Evolutionary conservation across 768 basidiomycete species (phyloP), one percentile per base, ranked within the genome.

Genomic region (Kwoniella newhampshirensis): DNA sequence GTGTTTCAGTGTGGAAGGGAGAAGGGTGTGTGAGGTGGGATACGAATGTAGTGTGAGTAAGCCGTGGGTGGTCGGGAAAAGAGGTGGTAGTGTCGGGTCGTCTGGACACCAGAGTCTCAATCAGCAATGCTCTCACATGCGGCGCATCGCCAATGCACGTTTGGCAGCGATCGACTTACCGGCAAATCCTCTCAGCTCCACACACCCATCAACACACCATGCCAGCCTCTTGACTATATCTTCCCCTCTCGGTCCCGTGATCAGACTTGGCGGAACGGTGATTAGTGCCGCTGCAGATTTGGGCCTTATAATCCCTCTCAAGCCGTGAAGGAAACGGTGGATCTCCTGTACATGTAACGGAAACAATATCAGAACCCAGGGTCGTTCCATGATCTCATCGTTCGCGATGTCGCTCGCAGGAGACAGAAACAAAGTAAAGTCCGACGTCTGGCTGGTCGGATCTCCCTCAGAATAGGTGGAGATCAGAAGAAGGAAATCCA

Each of bases 51-150:
- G 82, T 44, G 85, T 83, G 18, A 97, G 80, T 49, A 94, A 78
- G 11, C 96, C 96, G 74, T 94, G 88, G 70, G 92, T 86, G 9
- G 85, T 82, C 28, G 91, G 87, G 76, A 93, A 97, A 45, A 84
- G 78, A 1, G 81, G 77, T 7, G 83, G 78, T 21, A 96, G 80
- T 13, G 85, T 82, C n/a, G 90, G 88, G 68, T 94, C 84, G 25
- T 82, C 91, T 92, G 72, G 11, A 12, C 52, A 20, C 27, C 60
- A 43, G 3, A 55, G 32, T 18, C 17, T 13, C 2, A 28, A 42
- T 20, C 17, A 27, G 30, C 17, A 39, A 52, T 18, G 7, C 20
- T 17, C n/a, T 25, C 1, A 43, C 8, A 12, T 8, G 12, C n/a
- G 25, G 27, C 43, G 42, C n/a, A 50, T 36, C 6, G 20, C 2